These are phyloP conservation scores for Pythium pyrilobum DNA, from an alignment of 352 stramenopile species.

Conservation along the genomic window DNA sequence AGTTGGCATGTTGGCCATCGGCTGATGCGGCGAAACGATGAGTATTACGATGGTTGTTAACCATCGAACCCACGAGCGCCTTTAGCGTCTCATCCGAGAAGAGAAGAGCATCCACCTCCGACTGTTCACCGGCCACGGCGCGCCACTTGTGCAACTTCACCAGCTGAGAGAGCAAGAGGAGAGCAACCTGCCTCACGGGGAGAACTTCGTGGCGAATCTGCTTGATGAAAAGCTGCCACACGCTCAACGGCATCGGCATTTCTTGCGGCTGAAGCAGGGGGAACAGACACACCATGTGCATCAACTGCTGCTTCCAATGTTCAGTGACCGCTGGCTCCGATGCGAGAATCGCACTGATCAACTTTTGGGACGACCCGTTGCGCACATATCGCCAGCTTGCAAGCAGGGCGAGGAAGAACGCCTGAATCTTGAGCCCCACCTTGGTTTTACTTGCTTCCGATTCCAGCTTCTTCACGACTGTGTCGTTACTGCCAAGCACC, in stretches of 20 bases:
- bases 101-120: constrained; percentile 25
- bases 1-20: constrained; percentile 62
- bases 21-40: constrained; percentile 57
- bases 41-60: constrained; percentile 60
- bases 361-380: constrained; percentile 1
- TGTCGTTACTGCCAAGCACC: constrained; percentile 41
- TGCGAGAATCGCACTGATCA: constrained; percentile 32
- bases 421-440: constrained; percentile 45
- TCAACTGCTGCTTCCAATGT: constrained; percentile 77
- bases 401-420: constrained; percentile 47
- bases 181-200: constrained; percentile 50
- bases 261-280: constrained; percentile 48
- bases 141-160: constrained; percentile 40
- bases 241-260: constrained; percentile 28
- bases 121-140: too few species aligned
- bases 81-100: constrained; percentile 42
- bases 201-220: constrained; percentile 54
- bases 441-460: constrained; percentile 52
- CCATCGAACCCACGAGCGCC: constrained; percentile 32
- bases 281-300: constrained; percentile 67
- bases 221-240: constrained; percentile 53
- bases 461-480: constrained; percentile 46
- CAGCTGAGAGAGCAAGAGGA: constrained; percentile 46
- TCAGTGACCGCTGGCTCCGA: constrained; percentile 33
- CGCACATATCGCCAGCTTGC: constrained; percentile 49